These are phyloP conservation scores for Erodium maritimum DNA, from an alignment of 345 rosid genomes.

Conservation along the genomic window DNA sequence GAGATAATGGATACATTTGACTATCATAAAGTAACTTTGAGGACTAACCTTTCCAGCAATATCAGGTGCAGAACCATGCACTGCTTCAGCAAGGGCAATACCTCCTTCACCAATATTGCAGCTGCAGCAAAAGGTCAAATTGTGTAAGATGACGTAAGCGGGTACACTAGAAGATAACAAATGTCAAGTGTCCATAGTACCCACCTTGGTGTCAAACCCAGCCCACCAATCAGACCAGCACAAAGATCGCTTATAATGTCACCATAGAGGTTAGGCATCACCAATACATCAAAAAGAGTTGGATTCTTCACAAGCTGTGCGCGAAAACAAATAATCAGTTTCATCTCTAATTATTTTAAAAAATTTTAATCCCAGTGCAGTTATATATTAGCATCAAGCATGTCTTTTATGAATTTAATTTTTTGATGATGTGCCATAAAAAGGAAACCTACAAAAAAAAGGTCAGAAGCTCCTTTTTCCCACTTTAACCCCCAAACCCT, in stretches of 20 bases:
- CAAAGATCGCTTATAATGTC: slow-evolving; percentile 98
- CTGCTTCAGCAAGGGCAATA: slow-evolving; percentile 98
- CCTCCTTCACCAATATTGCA: slow-evolving; percentile 97
- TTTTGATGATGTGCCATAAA: not conserved
- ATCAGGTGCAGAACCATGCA: slow-evolving; percentile 99
- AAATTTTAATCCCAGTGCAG: not conserved
- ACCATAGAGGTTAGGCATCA: slow-evolving; percentile 99
- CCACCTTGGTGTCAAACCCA: slow-evolving; percentile 98
- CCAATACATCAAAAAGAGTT: slow-evolving; percentile 89
- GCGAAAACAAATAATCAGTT: slow-evolving; percentile 12
- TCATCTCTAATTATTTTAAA: not conserved
- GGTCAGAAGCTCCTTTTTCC: not conserved
- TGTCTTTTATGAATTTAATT: not conserved
- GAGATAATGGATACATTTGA: not conserved
- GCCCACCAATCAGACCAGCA: slow-evolving; percentile 90
- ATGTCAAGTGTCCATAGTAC: not conserved
- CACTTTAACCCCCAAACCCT: not conserved
- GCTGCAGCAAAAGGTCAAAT: slow-evolving; percentile 29
- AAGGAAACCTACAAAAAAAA: not conserved
- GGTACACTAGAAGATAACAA: slow-evolving; percentile 3
- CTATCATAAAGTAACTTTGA: slow-evolving; percentile 3
- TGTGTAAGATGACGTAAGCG: slow-evolving; percentile 7
- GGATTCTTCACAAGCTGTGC: slow-evolving; percentile 98
- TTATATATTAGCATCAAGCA: not conserved
- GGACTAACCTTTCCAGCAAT: slow-evolving; percentile 90